Percentiles rank a stretch among this genome's conserved stretches.
These are phyloP conservation scores for Pyrenula massariospora DNA, from an alignment of 495 filamentous ascomycete species.

Conservation along the genomic window DNA sequence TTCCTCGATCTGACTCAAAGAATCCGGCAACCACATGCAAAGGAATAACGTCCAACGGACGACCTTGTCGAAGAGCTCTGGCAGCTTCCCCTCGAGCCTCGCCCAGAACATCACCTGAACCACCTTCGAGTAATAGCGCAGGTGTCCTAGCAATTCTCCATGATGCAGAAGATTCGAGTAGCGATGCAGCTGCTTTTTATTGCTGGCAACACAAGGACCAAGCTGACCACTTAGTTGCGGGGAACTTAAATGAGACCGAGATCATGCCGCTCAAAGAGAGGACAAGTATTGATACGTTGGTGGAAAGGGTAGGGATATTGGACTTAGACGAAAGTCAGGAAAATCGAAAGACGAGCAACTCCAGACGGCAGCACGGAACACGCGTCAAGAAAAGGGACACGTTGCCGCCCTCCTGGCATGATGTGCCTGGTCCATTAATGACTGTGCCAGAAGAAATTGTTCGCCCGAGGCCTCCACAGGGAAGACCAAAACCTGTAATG, in stretches of 20 bases:
- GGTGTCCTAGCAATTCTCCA: constrained; percentile 28
- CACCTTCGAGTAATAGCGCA: constrained; percentile 8
- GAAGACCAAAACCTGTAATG: background rate
- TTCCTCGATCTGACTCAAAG: constrained; percentile 69
- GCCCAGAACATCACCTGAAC: constrained; percentile 15
- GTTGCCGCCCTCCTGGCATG: constrained; percentile 19
- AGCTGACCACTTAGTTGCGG: constrained; percentile 28
- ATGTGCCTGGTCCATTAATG: constrained; percentile 24
- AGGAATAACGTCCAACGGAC: constrained; percentile 68
- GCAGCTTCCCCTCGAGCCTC: constrained; percentile 27
- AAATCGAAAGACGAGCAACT: constrained; percentile 7
- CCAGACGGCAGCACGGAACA: constrained; percentile 5
- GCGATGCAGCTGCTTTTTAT: constrained; percentile 46
- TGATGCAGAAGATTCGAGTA: constrained; percentile 24
- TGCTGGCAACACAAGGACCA: constrained; percentile 96
- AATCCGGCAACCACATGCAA: constrained; percentile 77
- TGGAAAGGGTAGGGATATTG: constrained; percentile 65
- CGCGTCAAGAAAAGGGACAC: constrained; percentile 15
- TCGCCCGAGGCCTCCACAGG: constrained; percentile 1
- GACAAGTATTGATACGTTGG: constrained; percentile 71
- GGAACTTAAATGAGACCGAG: constrained; percentile 3
- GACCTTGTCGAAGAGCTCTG: constrained; percentile 64
- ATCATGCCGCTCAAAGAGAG: constrained; percentile 36
- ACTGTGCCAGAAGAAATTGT: constrained; percentile 13
- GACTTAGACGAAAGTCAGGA: constrained; percentile 34